Base-by-base conservation (phyloP, 148 eudicot species). In the Silene uniflora region DNA sequence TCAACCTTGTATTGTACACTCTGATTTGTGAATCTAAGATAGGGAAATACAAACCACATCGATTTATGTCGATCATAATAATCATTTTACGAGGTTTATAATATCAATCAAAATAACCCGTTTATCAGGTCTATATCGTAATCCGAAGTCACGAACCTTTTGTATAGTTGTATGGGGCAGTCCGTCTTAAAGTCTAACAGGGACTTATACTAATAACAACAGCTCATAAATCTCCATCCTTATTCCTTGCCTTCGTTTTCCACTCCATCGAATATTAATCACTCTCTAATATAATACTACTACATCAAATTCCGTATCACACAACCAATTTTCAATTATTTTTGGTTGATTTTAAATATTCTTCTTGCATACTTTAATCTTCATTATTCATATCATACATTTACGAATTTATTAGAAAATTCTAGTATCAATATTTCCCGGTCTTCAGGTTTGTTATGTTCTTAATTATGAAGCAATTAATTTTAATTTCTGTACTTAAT, bases 361-460 rank as follows among this genome's bases (percentile, higher is more conserved):
- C 27, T 24, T 27, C 17, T 2, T 27, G 18, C 0, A 25, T 64
- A 14, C 68, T 64, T 0, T 25, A 64, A 25, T 64, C n/a, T 25
- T 64, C 68, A 39, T 39, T 6, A 39, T 49, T 52, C 56, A 29
- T 32, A 27, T 65, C 19, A 65, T 17, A 12, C 69, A 7, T 65
- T 39, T 35, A 65, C 6, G 2, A 27, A 27, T 65, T 29, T 16
- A 12, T 27, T 6, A 12, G 1, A 65, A 65, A 27, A 65, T 65
- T 29, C 29, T 62, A 12, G 19, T 58, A 16, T 58, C 62, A 18
- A 58, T 2, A 17, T 58, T 2, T 58, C 22, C 19, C 23, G 21
- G 21, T 58, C 22, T 62, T 62, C 69, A 65, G 69, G 69, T 65
- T 65, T 65, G 69, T 65, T 6, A 61, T 61, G 65, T 29, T 65